Evolutionary conservation across 495 filamentous ascomycete genomes (phyloP).

Genomic region (Annulohypoxylon nitens): DNA sequence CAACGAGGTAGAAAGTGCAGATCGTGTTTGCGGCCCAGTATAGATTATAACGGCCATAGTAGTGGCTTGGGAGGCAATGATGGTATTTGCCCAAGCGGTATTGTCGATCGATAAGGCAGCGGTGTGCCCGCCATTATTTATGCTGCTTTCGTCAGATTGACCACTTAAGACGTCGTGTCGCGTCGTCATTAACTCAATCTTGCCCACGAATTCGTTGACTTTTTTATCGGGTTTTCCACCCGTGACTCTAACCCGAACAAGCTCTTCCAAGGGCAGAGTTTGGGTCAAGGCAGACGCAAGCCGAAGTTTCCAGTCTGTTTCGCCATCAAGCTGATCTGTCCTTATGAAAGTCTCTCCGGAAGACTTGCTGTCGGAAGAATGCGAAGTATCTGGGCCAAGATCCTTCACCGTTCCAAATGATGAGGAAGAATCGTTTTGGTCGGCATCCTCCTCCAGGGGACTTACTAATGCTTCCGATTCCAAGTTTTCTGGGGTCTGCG

Average conservation of each 20-base stretch:
- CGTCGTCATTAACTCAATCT: slow-evolving; percentile 72
- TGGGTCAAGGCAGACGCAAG: slow-evolving; percentile 89
- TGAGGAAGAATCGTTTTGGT: slow-evolving; percentile 23
- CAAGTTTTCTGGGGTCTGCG: slow-evolving; percentile 48
- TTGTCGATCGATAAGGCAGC: slow-evolving; percentile 92
- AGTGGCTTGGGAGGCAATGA: slow-evolving; percentile 90
- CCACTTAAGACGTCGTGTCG: slow-evolving; percentile 55
- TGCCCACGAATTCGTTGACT: slow-evolving; percentile 94
- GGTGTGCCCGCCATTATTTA: slow-evolving; percentile 58
- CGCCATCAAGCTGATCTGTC: slow-evolving; percentile 97
- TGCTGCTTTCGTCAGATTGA: slow-evolving; percentile 46
- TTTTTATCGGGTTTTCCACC: slow-evolving; percentile 90
- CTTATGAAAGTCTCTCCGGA: slow-evolving; percentile 94
- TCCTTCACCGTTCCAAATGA: slow-evolving; percentile 11
- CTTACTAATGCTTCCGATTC: slow-evolving; percentile 57
- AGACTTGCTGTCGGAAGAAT: slow-evolving; percentile 50
- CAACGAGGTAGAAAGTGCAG: slow-evolving; percentile 90
- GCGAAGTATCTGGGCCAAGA: slow-evolving; percentile 28
- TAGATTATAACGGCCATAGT: slow-evolving; percentile 92
- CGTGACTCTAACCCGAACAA: slow-evolving; percentile 79
- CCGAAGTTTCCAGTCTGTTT: slow-evolving; percentile 98
- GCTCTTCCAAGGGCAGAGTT: slow-evolving; percentile 72
- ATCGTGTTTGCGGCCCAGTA: slow-evolving; percentile 93
- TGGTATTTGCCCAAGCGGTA: slow-evolving; percentile 98
- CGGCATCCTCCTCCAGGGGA: slow-evolving; percentile 45